Conservation (phyloP, 2,329 filamentous ascomycete genomes). For the Aspergillus tubingensis region DNA sequence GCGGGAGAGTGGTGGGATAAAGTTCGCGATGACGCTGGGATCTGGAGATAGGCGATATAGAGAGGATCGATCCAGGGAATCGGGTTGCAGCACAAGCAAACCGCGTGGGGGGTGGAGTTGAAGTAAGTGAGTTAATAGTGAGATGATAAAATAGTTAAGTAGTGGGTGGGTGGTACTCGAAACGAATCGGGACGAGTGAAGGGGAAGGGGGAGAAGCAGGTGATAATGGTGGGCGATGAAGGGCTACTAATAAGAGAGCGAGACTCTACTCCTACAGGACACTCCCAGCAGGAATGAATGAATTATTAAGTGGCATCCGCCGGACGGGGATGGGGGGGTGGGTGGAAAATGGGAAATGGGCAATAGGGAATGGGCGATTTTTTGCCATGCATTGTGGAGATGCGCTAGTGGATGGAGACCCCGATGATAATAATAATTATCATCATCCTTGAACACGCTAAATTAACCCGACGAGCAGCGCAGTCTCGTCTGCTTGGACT, state of each 20-base stretch:
- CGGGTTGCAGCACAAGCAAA: not conserved
- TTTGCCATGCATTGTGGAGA: slow-evolving; percentile 16
- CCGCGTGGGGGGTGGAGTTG: not conserved
- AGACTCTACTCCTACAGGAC: not conserved
- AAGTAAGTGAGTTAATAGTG: not conserved
- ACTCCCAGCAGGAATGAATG: not conserved
- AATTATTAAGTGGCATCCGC: not conserved
- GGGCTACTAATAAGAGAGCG: slow-evolving; percentile 9
- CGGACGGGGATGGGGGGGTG: not conserved
- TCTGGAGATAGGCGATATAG: not conserved
- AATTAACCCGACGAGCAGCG: slow-evolving; percentile 5
- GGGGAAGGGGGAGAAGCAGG: not conserved
- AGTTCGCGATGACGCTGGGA: slow-evolving; percentile 19
- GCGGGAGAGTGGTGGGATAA: slow-evolving; percentile 8
- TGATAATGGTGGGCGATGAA: not conserved
- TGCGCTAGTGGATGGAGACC: slow-evolving; percentile 9
- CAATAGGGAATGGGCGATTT: not conserved
- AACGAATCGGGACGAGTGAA: not conserved
- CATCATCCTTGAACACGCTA: not conserved
- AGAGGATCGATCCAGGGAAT: not conserved
- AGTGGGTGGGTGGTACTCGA: slow-evolving; percentile 8
- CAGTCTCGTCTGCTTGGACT: not conserved
- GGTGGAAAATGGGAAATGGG: too few relatives aligned
- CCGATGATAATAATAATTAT: slow-evolving; percentile 8
- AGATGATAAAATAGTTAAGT: too few relatives aligned